Evolutionary conservation across 2,329 filamentous ascomycete genomes (phyloP).

Genomic region (Aureobasidium mangrovei): DNA sequence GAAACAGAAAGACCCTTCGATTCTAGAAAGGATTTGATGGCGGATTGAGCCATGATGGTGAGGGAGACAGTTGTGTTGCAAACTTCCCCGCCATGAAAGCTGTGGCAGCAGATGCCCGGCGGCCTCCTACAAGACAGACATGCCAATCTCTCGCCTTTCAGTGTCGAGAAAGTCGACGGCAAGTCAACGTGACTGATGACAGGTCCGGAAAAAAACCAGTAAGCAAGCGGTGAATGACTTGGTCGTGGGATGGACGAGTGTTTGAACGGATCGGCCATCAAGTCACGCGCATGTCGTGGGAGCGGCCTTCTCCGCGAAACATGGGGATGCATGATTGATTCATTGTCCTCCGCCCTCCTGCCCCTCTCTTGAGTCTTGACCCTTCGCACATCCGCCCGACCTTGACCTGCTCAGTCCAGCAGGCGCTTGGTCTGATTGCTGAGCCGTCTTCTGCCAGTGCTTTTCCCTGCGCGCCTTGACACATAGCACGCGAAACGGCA

Average conservation of each 20-base stretch:
- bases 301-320: conserved; percentile 11
- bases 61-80: not conserved
- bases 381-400: not conserved
- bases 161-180: too few species aligned
- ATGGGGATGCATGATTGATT: conserved; percentile 12
- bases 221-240: too few species aligned
- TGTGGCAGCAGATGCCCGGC: not conserved
- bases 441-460: not conserved
- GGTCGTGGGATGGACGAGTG: too few species aligned
- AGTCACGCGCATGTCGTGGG: not conserved
- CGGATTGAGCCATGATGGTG: conserved; percentile 1
- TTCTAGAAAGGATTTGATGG: conserved; percentile 37
- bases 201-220: too few species aligned
- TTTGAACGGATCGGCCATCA: not conserved
- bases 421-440: not conserved
- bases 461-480: not conserved
- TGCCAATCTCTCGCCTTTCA: too few species aligned
- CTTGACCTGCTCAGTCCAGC: not conserved
- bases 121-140: too few species aligned
- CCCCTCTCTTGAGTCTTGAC: not conserved
- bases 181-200: too few species aligned
- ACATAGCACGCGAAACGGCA: too few species aligned
- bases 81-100: not conserved
- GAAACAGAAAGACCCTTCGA: conserved; percentile 48
- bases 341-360: not conserved